phyloP scores from a whole-genome alignment of 306 rosid species.

The Ziziphus jujuba region DNA sequence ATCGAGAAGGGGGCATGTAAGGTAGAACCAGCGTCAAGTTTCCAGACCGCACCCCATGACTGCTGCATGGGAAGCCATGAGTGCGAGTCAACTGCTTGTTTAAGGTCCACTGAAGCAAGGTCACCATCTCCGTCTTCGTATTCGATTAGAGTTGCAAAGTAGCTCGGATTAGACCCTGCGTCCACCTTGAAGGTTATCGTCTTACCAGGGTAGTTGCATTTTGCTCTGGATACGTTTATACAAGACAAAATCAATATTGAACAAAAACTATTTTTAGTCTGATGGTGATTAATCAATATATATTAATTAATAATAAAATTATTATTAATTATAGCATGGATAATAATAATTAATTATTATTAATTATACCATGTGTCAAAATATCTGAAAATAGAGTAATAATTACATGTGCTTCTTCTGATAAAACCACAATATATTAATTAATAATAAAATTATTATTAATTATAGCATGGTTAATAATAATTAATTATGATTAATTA shows the following conservation, averaged over 20 bases:
- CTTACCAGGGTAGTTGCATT: constrained; percentile 50
- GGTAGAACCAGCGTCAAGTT: constrained; percentile 38
- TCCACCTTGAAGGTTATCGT: constrained; percentile 53
- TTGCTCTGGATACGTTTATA: constrained; percentile 31
- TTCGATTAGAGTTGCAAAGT: constrained; percentile 53
- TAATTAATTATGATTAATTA: too few relatives aligned
- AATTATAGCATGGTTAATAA: too few relatives aligned
- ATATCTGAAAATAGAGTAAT: too few relatives aligned
- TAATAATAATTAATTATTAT: too few relatives aligned
- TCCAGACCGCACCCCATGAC: constrained; percentile 85
- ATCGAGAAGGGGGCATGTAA: constrained; percentile 59
- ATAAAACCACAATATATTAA: too few relatives aligned
- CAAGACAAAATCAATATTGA: not conserved
- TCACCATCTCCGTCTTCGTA: constrained; percentile 66
- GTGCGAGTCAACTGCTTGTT: constrained; percentile 37
- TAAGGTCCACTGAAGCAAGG: constrained; percentile 49
- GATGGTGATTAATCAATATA: too few relatives aligned
- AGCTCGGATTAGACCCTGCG: constrained; percentile 52
- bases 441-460: too few relatives aligned
- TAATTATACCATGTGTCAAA: too few relatives aligned
- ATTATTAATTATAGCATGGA: too few relatives aligned
- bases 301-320: too few relatives aligned
- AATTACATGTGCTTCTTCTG: too few relatives aligned
- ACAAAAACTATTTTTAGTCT: not conserved
- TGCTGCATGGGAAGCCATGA: constrained; percentile 59